These are phyloP conservation scores for Acanthamoeba sp. DNA, from an alignment of 208 protist species.

Conservation along the genomic window DNA sequence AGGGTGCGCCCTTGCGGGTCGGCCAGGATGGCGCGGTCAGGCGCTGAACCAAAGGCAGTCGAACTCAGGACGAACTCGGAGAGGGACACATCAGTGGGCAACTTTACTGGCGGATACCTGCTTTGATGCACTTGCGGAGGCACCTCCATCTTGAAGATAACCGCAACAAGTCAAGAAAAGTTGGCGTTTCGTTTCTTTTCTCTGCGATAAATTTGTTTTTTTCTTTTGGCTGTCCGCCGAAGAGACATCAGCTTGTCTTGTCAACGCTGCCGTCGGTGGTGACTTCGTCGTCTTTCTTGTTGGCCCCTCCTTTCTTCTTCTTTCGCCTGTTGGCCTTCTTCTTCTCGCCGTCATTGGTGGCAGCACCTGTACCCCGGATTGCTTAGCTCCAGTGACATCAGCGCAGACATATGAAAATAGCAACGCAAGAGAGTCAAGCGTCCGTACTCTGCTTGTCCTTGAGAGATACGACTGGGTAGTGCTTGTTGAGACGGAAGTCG, in stretches of 20 bases:
- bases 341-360: constrained; percentile 2
- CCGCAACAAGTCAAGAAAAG: too few species aligned
- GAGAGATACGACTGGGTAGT: constrained; percentile 41
- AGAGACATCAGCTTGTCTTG: not conserved
- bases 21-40: constrained; percentile 1
- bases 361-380: not conserved
- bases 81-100: not conserved
- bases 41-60: not conserved
- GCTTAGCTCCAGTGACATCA: not conserved
- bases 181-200: not conserved
- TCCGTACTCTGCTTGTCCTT: constrained; percentile 20
- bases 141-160: too few species aligned
- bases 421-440: not conserved
- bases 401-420: not conserved
- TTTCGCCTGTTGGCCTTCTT: constrained; percentile 50
- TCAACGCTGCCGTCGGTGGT: not conserved
- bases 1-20: not conserved
- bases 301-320: constrained; percentile 23
- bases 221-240: too few species aligned
- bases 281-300: not conserved
- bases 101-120: not conserved
- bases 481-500: not conserved
- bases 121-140: not conserved
- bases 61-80: constrained; percentile 7
- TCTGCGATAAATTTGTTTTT: not conserved